These are phyloP conservation scores for Clohesyomyces aquaticus DNA, from an alignment of 495 filamentous ascomycete species.

Conservation along the genomic window DNA sequence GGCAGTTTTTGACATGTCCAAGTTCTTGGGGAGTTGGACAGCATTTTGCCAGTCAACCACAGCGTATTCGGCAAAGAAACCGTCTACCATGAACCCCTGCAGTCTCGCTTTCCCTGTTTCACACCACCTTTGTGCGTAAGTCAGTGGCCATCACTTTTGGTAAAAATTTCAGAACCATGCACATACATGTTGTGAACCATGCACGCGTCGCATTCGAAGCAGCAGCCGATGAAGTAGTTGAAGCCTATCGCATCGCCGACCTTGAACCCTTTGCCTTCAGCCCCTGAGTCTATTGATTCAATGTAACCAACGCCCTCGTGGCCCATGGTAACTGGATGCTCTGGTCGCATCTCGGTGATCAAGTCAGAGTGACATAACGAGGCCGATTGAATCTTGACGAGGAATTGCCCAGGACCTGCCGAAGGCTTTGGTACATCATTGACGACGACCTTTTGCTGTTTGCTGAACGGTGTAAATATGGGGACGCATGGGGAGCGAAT, in stretches of 20 bases:
- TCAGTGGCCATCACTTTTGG: background rate
- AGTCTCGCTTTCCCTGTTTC: slow-evolving; percentile 44
- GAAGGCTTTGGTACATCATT: slow-evolving; percentile 49
- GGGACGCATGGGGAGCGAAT: background rate
- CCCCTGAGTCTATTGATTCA: slow-evolving; percentile 42
- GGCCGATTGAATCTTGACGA: slow-evolving; percentile 49
- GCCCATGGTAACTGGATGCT: slow-evolving; percentile 44
- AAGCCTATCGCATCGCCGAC: slow-evolving; percentile 48
- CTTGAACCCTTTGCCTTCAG: slow-evolving; percentile 49
- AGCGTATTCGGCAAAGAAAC: slow-evolving; percentile 50
- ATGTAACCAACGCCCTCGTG: slow-evolving; percentile 51
- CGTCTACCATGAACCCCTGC: slow-evolving; percentile 48
- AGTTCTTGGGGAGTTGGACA: slow-evolving; percentile 42
- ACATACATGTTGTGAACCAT: slow-evolving; percentile 46
- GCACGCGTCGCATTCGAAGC: slow-evolving; percentile 50
- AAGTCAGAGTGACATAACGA: slow-evolving; percentile 50
- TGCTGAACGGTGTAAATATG: slow-evolving; percentile 18
- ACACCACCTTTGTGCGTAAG: slow-evolving; percentile 33
- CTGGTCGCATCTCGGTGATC: slow-evolving; percentile 40
- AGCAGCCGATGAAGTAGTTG: slow-evolving; percentile 47
- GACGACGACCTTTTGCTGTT: slow-evolving; percentile 41
- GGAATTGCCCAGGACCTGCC: slow-evolving; percentile 42
- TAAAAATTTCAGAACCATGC: slow-evolving; percentile 39
- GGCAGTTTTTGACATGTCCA: slow-evolving; percentile 44
- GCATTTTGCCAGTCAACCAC: slow-evolving; percentile 49